Conservation (phyloP, 805 yeast species). For the Candida chauliodis region DNA sequence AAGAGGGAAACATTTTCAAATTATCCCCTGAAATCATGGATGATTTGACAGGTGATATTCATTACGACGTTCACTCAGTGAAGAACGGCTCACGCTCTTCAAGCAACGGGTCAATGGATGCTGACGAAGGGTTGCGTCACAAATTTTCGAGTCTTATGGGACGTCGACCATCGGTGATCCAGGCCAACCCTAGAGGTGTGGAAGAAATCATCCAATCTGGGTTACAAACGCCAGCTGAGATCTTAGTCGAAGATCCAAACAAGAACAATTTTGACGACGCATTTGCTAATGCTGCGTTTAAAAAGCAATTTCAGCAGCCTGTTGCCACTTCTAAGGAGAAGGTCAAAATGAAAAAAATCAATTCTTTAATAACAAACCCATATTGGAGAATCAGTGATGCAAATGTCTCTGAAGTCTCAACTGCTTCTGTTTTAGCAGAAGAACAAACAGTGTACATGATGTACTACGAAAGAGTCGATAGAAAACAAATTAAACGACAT, state of each 20-base stretch:
- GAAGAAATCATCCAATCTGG: constrained; percentile 40
- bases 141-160: constrained; percentile 39
- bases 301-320: constrained; percentile 9
- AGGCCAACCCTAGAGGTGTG: constrained; percentile 32
- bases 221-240: constrained; percentile 38
- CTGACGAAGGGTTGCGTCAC: constrained; percentile 28
- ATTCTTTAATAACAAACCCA: constrained; percentile 55
- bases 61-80: constrained; percentile 6
- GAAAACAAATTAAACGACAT: constrained; percentile 16
- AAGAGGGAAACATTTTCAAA: constrained; percentile 38
- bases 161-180: constrained; percentile 37
- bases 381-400: constrained; percentile 88
- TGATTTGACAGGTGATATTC: constrained; percentile 15
- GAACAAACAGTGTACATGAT: constrained; percentile 80
- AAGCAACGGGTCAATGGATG: neutral
- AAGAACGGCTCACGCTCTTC: neutral
- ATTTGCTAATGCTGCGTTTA: constrained; percentile 20
- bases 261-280: constrained; percentile 16
- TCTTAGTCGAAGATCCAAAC: constrained; percentile 28
- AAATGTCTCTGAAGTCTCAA: constrained; percentile 57
- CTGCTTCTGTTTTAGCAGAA: constrained; percentile 60
- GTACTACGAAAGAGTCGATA: constrained; percentile 63
- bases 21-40: constrained; percentile 39
- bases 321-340: constrained; percentile 12
- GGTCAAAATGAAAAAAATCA: constrained; percentile 49